Percentiles rank a stretch among this genome's conserved stretches.
Evolutionary conservation across 2,329 filamentous ascomycete genomes (phyloP).

Genomic region (Trichoderma sp.): DNA sequence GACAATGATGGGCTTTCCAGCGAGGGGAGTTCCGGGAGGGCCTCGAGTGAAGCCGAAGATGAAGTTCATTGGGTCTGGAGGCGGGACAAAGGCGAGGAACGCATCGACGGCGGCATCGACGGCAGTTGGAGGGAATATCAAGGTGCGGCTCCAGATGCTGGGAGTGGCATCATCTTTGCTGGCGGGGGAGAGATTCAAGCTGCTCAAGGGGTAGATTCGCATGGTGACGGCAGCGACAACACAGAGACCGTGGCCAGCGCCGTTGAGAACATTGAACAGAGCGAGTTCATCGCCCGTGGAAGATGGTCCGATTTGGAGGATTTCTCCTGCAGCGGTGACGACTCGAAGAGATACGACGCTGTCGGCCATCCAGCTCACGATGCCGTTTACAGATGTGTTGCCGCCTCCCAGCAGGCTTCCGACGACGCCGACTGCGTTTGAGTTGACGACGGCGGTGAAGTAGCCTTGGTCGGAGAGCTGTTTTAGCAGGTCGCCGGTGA

Average conservation of each 20-base stretch:
- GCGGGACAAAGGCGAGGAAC: slow-evolving; percentile 26
- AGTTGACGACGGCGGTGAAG: slow-evolving; percentile 33
- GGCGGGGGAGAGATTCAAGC: slow-evolving; percentile 29
- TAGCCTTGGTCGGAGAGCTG: slow-evolving; percentile 27
- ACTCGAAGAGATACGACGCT: slow-evolving; percentile 31
- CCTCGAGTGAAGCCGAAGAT: slow-evolving; percentile 30
- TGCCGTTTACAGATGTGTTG: slow-evolving; percentile 28
- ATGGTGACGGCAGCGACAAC: slow-evolving; percentile 33
- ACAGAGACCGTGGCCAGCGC: slow-evolving; percentile 36
- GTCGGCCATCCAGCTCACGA: slow-evolving; percentile 36
- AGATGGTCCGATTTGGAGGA: slow-evolving; percentile 22
- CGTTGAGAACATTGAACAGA: slow-evolving; percentile 34
- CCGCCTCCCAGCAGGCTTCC: slow-evolving; percentile 32
- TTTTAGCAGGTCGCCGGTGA: slow-evolving; percentile 30
- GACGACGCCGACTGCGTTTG: slow-evolving; percentile 31
- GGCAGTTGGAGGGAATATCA: slow-evolving; percentile 30
- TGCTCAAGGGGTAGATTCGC: slow-evolving; percentile 25
- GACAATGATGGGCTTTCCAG: slow-evolving; percentile 32
- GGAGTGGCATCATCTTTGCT: slow-evolving; percentile 11
- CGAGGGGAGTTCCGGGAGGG: slow-evolving; percentile 31
- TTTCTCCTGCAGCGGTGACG: slow-evolving; percentile 25
- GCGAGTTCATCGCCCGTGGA: slow-evolving; percentile 27
- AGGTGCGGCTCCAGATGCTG: slow-evolving; percentile 34
- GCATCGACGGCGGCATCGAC: slow-evolving; percentile 25
- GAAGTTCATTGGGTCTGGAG: slow-evolving; percentile 22